phyloP scores from a whole-genome alignment of 2,329 filamentous ascomycete genomes.

The Diaporthe amygdali region DNA sequence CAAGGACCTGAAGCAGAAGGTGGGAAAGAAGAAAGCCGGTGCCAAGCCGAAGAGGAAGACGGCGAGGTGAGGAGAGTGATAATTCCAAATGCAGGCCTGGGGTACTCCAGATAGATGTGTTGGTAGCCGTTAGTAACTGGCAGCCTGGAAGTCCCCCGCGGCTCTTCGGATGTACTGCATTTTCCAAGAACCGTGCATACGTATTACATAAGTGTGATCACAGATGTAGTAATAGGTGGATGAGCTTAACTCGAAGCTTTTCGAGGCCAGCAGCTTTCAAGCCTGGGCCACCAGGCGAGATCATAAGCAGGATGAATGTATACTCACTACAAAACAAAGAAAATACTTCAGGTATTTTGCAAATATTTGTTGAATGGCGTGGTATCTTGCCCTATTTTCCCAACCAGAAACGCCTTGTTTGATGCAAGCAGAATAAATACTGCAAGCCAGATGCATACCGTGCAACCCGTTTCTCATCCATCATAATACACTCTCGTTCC shows the following conservation, averaged over 20 bases:
- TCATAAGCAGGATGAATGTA: background rate
- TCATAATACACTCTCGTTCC: conserved; percentile 26
- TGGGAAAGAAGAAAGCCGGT: conserved; percentile 51
- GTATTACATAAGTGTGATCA: conserved; percentile 7
- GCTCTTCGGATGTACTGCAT: background rate
- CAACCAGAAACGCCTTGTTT: background rate
- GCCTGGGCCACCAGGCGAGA: background rate
- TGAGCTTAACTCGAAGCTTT: background rate
- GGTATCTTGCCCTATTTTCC: conserved; percentile 20
- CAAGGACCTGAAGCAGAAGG: conserved; percentile 65
- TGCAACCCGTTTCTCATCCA: background rate
- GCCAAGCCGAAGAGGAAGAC: conserved; percentile 40
- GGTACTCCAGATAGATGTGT: background rate
- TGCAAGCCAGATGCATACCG: background rate
- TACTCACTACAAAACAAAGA: background rate
- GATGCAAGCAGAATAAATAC: background rate
- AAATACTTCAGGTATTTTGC: background rate
- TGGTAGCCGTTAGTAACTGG: background rate
- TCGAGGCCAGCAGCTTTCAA: background rate
- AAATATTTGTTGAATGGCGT: conserved; percentile 14
- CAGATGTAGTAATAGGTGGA: background rate
- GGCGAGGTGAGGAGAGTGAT: conserved; percentile 6
- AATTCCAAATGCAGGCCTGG: background rate
- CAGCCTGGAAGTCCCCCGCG: background rate
- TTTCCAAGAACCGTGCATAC: background rate